Conservation (phyloP, 768 basidiomycete species). For the Cantharellus cinnabarinus region DNA sequence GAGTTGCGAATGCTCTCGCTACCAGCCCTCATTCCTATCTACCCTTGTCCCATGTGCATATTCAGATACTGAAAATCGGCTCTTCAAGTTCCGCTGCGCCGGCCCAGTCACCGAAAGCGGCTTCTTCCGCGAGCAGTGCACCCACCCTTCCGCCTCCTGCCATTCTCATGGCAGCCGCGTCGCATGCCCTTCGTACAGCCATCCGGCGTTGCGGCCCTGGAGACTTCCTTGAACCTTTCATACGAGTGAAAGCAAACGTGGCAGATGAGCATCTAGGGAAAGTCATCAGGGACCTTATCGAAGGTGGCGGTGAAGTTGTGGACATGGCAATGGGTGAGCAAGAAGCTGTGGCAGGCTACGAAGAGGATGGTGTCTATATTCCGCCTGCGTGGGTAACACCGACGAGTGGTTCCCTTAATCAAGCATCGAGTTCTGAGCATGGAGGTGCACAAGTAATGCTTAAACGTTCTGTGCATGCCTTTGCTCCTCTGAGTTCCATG, state of each 20-base stretch:
- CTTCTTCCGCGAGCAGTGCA: too few relatives aligned
- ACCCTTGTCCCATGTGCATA: constrained; percentile 39
- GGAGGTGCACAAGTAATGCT: constrained; percentile 19
- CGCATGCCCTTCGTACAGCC: constrained; percentile 33
- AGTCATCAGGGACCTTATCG: constrained; percentile 67
- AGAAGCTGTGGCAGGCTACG: constrained; percentile 22
- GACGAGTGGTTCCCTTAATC: constrained; percentile 23
- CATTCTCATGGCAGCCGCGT: constrained; percentile 42
- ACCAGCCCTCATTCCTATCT: constrained; percentile 63
- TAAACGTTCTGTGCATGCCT: constrained; percentile 47
- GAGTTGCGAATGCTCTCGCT: constrained; percentile 49
- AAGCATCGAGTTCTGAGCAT: constrained; percentile 10
- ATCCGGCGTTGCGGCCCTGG: constrained; percentile 47
- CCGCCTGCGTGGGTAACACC: constrained; percentile 64
- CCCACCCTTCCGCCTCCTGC: constrained; percentile 20
- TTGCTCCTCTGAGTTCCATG: constrained; percentile 64
- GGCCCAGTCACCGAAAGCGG: too few relatives aligned
- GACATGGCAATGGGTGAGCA: constrained; percentile 33
- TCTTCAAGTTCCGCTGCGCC: too few relatives aligned
- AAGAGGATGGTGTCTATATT: constrained; percentile 47
- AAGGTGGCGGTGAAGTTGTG: constrained; percentile 58
- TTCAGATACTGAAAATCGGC: constrained; percentile 24
- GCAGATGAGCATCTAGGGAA: constrained; percentile 50
- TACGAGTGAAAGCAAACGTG: constrained; percentile 46
- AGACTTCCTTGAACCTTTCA: constrained; percentile 59